These are phyloP conservation scores for Colletotrichum musae DNA, from an alignment of 2,329 filamentous ascomycete genomes.

Conservation along the genomic window DNA sequence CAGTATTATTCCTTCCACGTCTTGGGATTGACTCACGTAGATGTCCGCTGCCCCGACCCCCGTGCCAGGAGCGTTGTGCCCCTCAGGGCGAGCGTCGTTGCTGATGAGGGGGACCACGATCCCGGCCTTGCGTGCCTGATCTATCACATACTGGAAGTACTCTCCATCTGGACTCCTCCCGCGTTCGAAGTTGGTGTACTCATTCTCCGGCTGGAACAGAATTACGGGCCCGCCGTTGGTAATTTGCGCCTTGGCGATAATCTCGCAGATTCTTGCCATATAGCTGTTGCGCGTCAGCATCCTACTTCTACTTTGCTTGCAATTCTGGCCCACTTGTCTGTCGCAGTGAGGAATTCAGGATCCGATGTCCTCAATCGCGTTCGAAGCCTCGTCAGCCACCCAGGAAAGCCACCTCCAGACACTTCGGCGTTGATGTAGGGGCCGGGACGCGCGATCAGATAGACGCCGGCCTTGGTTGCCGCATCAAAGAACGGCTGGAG, in stretches of 20 bases:
- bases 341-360: constrained; percentile 74
- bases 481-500: constrained; percentile 83
- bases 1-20: background rate
- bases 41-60: constrained; percentile 58
- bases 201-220: constrained; percentile 85
- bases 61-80: constrained; percentile 75
- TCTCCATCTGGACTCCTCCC: constrained; percentile 67
- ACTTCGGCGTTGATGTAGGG: constrained; percentile 86
- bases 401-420: constrained; percentile 83
- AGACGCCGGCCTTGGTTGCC: constrained; percentile 80
- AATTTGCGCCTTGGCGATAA: constrained; percentile 83
- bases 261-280: constrained; percentile 60
- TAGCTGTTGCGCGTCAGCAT: constrained; percentile 60
- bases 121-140: constrained; percentile 77
- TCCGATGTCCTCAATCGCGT: constrained; percentile 75
- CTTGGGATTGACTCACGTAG: constrained; percentile 51
- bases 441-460: constrained; percentile 79
- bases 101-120: constrained; percentile 82
- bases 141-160: constrained; percentile 80
- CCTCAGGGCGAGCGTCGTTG: constrained; percentile 77
- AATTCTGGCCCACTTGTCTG: constrained; percentile 67
- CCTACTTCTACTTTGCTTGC: no score
- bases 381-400: constrained; percentile 81
- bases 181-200: constrained; percentile 74
- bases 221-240: constrained; percentile 87